Conservation (phyloP, 495 filamentous ascomycete genomes). For the Talaromyces ruber region DNA sequence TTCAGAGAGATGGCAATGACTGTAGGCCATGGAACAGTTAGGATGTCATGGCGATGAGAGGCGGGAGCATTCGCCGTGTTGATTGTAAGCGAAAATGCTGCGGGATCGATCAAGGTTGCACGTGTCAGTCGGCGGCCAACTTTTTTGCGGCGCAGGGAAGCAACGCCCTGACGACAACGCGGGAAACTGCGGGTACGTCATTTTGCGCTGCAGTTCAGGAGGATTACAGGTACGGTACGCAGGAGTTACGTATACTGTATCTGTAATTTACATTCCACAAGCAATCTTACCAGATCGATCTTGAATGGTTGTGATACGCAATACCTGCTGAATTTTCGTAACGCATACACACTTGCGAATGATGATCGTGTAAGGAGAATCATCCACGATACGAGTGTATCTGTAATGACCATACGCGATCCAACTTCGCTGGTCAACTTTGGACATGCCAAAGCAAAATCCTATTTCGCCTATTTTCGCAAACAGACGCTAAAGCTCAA, state of each 20-base stretch:
- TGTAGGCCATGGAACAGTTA: neutral
- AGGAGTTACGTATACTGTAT: neutral
- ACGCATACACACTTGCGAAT: too few relatives aligned
- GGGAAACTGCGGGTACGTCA: neutral
- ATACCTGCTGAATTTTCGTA: too few relatives aligned
- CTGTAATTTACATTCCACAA: neutral
- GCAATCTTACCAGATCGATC: neutral
- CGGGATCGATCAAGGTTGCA: neutral
- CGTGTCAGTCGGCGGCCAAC: neutral
- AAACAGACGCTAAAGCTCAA: too few relatives aligned
- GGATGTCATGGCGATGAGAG: neutral
- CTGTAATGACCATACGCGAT: too few relatives aligned
- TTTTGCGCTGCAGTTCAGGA: neutral
- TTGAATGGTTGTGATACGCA: neutral
- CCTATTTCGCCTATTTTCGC: too few relatives aligned
- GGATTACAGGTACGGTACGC: neutral
- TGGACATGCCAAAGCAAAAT: too few relatives aligned
- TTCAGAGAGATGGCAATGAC: conserved; percentile 6
- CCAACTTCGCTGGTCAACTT: neutral
- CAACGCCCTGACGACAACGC: neutral
- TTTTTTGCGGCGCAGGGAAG: neutral
- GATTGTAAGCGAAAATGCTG: neutral
- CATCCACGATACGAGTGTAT: too few relatives aligned
- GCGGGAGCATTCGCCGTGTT: neutral
- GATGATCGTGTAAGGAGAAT: too few relatives aligned